phyloP scores from a whole-genome alignment of 176 grass and related monocot species.

The Eragrostis curvula region DNA sequence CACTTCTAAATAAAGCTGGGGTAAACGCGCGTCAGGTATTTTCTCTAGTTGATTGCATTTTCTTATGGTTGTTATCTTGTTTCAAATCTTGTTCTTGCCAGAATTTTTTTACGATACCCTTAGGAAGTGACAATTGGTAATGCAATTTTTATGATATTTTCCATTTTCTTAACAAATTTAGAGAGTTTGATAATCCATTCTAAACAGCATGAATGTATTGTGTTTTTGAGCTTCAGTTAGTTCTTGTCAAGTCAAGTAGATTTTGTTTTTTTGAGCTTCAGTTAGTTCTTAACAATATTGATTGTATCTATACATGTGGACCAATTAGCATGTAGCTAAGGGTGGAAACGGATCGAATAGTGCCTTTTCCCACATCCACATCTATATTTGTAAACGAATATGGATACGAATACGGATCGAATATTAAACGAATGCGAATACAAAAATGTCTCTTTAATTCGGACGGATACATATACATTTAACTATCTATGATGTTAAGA shows the following conservation, averaged over 20 bases:
- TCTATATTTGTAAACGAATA: too few relatives aligned
- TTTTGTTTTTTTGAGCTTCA: neutral
- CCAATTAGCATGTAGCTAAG: neutral
- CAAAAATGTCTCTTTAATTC: too few relatives aligned
- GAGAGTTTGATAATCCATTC: neutral
- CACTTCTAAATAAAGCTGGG: constrained; percentile 81
- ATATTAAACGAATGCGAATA: too few relatives aligned
- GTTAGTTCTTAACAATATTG: constrained; percentile 8
- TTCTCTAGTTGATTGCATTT: constrained; percentile 8
- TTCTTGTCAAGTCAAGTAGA: neutral
- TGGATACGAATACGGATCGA: too few relatives aligned
- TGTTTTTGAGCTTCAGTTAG: neutral
- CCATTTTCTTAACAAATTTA: too few relatives aligned
- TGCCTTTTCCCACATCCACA: too few relatives aligned
- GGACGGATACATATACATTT: too few relatives aligned
- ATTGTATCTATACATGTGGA: neutral
- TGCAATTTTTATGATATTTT: too few relatives aligned
- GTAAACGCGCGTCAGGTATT: constrained; percentile 76
- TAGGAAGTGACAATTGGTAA: too few relatives aligned
- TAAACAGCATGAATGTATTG: constrained; percentile 11
- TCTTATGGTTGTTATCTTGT: neutral
- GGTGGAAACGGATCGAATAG: too few relatives aligned
- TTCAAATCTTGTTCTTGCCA: neutral
- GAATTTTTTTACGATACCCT: too few relatives aligned
- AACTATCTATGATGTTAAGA: too few relatives aligned